A percentile compares a stretch with the other conserved stretches of the same genome.
Evolutionary conservation across 1,284 basidiomycete species (phyloP).

Genomic region (Trametes versicolor): DNA sequence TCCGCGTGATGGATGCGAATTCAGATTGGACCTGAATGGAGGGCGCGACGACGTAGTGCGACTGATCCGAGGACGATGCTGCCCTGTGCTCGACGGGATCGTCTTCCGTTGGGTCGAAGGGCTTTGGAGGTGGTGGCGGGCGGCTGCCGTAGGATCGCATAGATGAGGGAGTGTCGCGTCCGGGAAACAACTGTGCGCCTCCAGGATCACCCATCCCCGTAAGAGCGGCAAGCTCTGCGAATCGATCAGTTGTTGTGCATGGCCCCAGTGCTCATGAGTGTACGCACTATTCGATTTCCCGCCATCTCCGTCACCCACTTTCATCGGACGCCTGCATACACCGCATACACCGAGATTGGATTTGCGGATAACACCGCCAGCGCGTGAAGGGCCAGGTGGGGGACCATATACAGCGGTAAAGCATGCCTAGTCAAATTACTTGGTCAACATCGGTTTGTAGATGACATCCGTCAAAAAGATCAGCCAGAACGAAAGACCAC

Average conservation of each 20-base stretch:
- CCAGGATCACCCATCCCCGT: slow-evolving; percentile 85
- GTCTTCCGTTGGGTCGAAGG: slow-evolving; percentile 78
- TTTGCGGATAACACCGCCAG: slow-evolving; percentile 65
- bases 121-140: slow-evolving; percentile 48
- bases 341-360: slow-evolving; percentile 94
- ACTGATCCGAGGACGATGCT: slow-evolving; percentile 53
- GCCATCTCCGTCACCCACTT: slow-evolving; percentile 84
- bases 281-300: slow-evolving; percentile 89
- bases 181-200: slow-evolving; percentile 67
- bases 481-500: background rate
- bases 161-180: slow-evolving; percentile 65
- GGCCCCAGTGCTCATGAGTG: slow-evolving; percentile 4
- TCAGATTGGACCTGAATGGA: slow-evolving; percentile 91
- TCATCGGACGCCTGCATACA: slow-evolving; percentile 95
- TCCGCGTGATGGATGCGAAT: slow-evolving; percentile 82
- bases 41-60: slow-evolving; percentile 84
- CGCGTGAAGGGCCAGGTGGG: slow-evolving; percentile 68
- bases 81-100: slow-evolving; percentile 80
- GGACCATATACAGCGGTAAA: slow-evolving; percentile 96
- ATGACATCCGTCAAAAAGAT: too few relatives aligned
- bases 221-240: slow-evolving; percentile 83
- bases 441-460: background rate
- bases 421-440: slow-evolving; percentile 72
- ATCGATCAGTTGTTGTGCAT: slow-evolving; percentile 8
- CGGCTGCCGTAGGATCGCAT: slow-evolving; percentile 45